Conservation (phyloP, 169 alveolate species). For the Eimeria necatrix region DNA sequence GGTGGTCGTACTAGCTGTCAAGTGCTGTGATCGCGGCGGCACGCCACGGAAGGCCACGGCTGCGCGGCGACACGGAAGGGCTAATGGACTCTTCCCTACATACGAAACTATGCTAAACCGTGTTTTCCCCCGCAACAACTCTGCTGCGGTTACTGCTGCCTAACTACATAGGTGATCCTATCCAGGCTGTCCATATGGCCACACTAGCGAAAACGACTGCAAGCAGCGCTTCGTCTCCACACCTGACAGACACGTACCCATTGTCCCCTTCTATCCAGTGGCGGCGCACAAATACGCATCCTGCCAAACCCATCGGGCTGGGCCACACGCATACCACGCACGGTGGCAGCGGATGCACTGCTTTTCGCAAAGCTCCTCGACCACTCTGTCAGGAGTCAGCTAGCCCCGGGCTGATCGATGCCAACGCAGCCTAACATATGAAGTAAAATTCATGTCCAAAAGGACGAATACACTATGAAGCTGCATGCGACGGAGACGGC, state of each 20-base stretch:
- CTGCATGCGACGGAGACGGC: slow-evolving; percentile 47
- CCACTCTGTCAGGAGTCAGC: background rate
- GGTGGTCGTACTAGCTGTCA: no score
- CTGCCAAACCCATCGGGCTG: background rate
- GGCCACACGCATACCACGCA: background rate
- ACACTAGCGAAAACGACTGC: slow-evolving; percentile 48
- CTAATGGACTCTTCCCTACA: no score
- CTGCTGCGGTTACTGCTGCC: no score
- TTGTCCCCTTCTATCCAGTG: background rate
- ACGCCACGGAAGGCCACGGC: no score
- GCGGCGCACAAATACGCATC: background rate
- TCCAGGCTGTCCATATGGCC: no score
- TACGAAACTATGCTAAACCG: no score
- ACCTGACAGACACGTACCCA: slow-evolving; percentile 24
- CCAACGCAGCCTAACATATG: slow-evolving; percentile 23
- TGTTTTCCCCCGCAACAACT: no score
- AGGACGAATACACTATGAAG: background rate
- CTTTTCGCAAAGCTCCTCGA: background rate
- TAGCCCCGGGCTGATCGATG: background rate
- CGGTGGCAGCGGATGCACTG: background rate
- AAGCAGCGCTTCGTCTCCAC: background rate
- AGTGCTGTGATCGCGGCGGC: no score
- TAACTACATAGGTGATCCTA: no score
- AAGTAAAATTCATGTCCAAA: background rate
- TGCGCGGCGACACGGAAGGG: no score